A percentile compares a stretch with the other conserved stretches of the same genome.
phyloP scores from a whole-genome alignment of 2,329 filamentous ascomycete species.

The Arthrobotrys pseudoclavata region DNA sequence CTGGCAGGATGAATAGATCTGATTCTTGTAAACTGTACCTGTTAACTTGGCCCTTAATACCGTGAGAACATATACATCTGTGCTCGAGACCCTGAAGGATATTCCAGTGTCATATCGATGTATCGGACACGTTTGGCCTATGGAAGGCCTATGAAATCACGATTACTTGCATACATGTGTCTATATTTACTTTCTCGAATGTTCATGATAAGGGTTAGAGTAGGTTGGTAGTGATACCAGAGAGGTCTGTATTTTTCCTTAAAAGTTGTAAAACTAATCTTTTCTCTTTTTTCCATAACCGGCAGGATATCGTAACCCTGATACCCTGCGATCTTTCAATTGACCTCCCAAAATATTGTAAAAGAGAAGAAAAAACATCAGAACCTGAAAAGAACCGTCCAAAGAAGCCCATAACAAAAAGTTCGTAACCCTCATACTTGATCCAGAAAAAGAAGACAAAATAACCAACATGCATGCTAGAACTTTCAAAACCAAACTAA shows the following conservation, averaged over 20 bases:
- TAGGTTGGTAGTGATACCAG: constrained; percentile 18
- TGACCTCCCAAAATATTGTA: constrained; percentile 22
- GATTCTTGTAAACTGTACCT: not conserved
- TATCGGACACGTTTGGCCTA: too few species aligned
- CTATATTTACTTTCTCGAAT: too few species aligned
- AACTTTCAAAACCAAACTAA: constrained; percentile 5
- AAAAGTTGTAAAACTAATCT: not conserved
- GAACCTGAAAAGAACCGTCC: constrained; percentile 10
- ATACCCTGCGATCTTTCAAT: constrained; percentile 36
- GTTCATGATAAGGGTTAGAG: not conserved
- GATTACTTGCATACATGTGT: too few species aligned
- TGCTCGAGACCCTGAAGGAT: too few species aligned
- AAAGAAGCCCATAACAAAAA: not conserved
- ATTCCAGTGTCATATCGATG: too few species aligned
- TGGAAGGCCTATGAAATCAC: too few species aligned
- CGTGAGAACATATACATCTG: too few species aligned
- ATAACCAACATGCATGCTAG: constrained; percentile 12
- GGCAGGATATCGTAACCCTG: constrained; percentile 21
- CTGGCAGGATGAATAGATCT: not conserved
- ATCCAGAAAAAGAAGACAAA: constrained; percentile 3
- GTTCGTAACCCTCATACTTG: not conserved
- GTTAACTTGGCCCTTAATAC: too few species aligned
- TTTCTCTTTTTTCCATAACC: not conserved
- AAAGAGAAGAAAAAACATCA: not conserved
- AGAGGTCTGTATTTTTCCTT: constrained; percentile 6